Evolutionary conservation across 1,284 basidiomycete genomes (phyloP), one percentile per base, ranked within the genome.

Genomic region (Chondrostereum purpureum): DNA sequence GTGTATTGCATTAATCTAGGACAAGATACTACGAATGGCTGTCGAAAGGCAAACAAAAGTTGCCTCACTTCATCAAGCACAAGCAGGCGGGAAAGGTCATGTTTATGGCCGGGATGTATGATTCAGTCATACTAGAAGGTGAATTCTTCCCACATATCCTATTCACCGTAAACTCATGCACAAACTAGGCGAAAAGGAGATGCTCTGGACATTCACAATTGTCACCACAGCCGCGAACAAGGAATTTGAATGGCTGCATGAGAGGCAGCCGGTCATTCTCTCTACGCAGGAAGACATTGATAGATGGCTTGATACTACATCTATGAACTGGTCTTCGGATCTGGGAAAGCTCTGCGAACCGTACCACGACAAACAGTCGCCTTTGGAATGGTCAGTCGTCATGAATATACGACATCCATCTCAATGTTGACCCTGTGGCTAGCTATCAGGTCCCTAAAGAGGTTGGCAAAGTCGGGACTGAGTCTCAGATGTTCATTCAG

Each of bases 221-320:
- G 80, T 97, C 39, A 98, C 94, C 0, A 93, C 91, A 0, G 66
- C 73, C 10, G 84, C 88, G 1, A 76, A 75, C 56, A 73, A 75
- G 45, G 73, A 80, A 8, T 70, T 90, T 45, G 66, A 69, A 8
- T 92, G 88, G 85, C 69, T 95, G 22, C 94, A 97, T 62, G 89
- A 95, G 57, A 81, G 94, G 13, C 93, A 95, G 69, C 94, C 94
- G 2, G 88, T 93, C 42, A 86, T 97, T 42, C 74, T 98, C 2
- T 71, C 78, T 2, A 70, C 72, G 1, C 58, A 69, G 38, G 70
- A 78, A 3, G 81, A 86, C 4, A 68, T 93, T 31, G 58, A 70
- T 10, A 60, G 63, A 17, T 98, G 94, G 94, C 74, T 98, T 8
- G 87, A 94, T 58, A 84, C 79, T 10, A 78, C 73, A 6, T 73